Evolutionary conservation across 257 asterid genomes (phyloP), one percentile per base, ranked within the genome.

Genomic region (Datura wrightii): DNA sequence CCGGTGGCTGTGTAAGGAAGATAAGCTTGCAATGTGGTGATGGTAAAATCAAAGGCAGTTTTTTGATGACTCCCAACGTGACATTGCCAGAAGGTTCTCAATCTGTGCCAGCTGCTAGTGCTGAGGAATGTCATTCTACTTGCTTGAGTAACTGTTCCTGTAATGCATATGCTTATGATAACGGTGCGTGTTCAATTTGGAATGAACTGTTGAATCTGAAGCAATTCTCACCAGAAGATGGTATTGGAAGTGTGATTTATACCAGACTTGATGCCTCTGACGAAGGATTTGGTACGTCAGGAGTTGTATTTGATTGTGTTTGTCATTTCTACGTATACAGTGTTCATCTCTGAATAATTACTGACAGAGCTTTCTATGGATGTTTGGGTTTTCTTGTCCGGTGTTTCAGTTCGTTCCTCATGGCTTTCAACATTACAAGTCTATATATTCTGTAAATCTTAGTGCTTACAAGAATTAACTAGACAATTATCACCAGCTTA

Each of bases 1-100:
- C 93, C 0, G 92, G 88, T 84, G 95, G 93, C 0, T 84, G 86
- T 36, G 67, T 10, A 4, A 59, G 67, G 37, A 66, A 50, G 63
- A 19, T 11, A 7, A 10, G 18, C 72, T 76, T 84, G 54, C 78
- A 44, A 11, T 76, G 86, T 50, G 18, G 13, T 56, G 19, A 37
- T 84, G 79, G 8, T 14, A 55, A 3, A 53, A 37, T 52, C n/a
- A 31, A 84, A 46, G 55, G 34, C 42, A 3, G 39, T 2, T 84
- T 84, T 74, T 15, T n/a, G 7, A 9, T 0, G 83, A 72, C 41
- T 39, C 4, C 59, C 24, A 6, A 9, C 0, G 60, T 84, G 16
- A 24, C 37, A 19, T 84, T 72, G 37, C 86, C 83, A 3, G 41
- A 5, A 1, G 6, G 48, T 34, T 10, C 67, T 60, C 67, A 10